Conservation (phyloP, 2,329 filamentous ascomycete species). For the Sporothrix inflata region DNA sequence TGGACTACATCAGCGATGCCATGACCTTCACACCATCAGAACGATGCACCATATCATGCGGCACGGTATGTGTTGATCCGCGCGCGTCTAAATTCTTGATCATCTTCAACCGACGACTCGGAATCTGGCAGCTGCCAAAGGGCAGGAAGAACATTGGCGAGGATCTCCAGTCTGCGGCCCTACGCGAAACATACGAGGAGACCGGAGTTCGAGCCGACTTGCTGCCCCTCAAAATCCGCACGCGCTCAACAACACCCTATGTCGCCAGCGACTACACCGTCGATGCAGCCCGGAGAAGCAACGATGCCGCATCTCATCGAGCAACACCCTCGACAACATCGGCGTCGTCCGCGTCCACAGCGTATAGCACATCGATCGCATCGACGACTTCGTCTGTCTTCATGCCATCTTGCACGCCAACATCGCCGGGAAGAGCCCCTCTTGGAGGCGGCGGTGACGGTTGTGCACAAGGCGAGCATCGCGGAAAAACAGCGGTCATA, state of each 20-base stretch:
- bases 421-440: not conserved
- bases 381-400: not conserved
- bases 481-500: not conserved
- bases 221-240: conserved; percentile 47
- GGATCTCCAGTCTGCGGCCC: conserved; percentile 46
- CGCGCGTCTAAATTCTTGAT: conserved; percentile 45
- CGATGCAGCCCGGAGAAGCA: conserved; percentile 17
- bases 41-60: conserved; percentile 51
- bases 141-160: conserved; percentile 54
- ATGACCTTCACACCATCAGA: conserved; percentile 48
- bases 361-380: conserved; percentile 12
- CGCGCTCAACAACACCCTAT: conserved; percentile 46
- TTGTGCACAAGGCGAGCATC: not conserved
- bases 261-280: conserved; percentile 24
- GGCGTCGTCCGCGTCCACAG: conserved; percentile 70
- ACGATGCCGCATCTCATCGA: conserved; percentile 40
- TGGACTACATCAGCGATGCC: conserved; percentile 39
- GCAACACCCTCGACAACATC: conserved; percentile 83
- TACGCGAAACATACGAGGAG: conserved; percentile 54
- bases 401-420: not conserved
- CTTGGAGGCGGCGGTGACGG: not conserved
- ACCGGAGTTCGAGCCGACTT: conserved; percentile 48
- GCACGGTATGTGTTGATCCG: conserved; percentile 51
- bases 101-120: conserved; percentile 48
- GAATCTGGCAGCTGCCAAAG: conserved; percentile 53